Evolutionary conservation across 768 basidiomycete species (phyloP).

Genomic region (Sporobolomyces pararoseus): DNA sequence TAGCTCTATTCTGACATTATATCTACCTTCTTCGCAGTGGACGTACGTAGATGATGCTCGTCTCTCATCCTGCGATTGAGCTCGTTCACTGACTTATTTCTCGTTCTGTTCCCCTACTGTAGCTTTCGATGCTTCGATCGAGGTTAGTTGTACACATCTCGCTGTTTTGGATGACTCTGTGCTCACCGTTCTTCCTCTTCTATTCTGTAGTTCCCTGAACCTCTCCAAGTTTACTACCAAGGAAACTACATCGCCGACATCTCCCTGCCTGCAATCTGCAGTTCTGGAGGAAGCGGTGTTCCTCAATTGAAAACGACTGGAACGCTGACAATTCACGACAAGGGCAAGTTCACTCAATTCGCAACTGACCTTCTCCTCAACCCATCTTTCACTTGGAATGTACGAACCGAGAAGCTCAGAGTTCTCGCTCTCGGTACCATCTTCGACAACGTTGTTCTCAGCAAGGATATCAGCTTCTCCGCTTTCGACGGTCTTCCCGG

Average conservation of each 20-base stretch:
- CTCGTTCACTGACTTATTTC: not conserved
- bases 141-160: not conserved
- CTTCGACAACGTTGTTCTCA: conserved; percentile 63
- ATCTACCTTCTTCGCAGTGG: conserved; percentile 61
- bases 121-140: conserved; percentile 64
- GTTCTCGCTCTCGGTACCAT: conserved; percentile 65
- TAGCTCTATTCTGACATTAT: not conserved
- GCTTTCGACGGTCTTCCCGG: conserved; percentile 70
- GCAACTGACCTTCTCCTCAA: conserved; percentile 54
- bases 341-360: conserved; percentile 55
- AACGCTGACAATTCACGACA: conserved; percentile 59
- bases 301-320: conserved; percentile 61
- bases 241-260: conserved; percentile 64
- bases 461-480: conserved; percentile 52
- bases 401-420: conserved; percentile 63
- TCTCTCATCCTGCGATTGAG: not conserved
- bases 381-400: conserved; percentile 62
- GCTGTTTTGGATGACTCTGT: not conserved
- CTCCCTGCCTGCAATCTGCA: conserved; percentile 63
- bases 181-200: conserved; percentile 30
- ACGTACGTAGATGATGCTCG: conserved; percentile 41
- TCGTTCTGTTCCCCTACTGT: not conserved
- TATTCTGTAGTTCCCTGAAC: conserved; percentile 56
- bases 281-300: conserved; percentile 63
- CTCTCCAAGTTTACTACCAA: conserved; percentile 63